These are phyloP conservation scores for Stereocaulon alpinum DNA, from an alignment of 495 filamentous ascomycete species.

Conservation along the genomic window DNA sequence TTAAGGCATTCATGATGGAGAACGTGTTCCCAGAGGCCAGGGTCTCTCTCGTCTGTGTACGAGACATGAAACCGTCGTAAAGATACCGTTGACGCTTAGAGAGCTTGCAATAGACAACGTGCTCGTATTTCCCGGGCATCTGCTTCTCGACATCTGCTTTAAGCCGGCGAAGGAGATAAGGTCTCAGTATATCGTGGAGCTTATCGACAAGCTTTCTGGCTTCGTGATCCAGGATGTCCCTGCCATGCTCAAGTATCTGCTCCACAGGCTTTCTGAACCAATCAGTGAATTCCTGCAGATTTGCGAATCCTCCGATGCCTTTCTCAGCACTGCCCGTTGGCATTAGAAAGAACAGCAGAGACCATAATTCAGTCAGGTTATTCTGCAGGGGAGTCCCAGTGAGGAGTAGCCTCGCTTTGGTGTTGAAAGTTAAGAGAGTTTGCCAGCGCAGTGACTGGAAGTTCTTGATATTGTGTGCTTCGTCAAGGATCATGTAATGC, in stretches of 20 bases:
- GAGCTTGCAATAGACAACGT: constrained; percentile 87
- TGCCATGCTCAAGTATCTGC: constrained; percentile 88
- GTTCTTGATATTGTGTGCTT: constrained; percentile 99
- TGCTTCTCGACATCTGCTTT: constrained; percentile 99
- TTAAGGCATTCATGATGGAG: constrained; percentile 94
- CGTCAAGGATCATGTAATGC: constrained; percentile 98
- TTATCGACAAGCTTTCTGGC: constrained; percentile 79
- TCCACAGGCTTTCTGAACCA: constrained; percentile 90
- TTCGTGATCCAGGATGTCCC: constrained; percentile 87
- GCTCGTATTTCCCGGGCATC: constrained; percentile 96
- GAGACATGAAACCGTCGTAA: constrained; percentile 96
- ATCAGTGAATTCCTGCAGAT: constrained; percentile 81
- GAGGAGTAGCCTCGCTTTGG: constrained; percentile 72
- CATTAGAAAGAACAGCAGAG: constrained; percentile 89
- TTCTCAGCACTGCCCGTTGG: constrained; percentile 63
- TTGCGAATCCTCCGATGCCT: constrained; percentile 78
- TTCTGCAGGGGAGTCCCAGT: constrained; percentile 97
- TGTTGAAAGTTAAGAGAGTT: constrained; percentile 82
- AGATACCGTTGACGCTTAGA: constrained; percentile 91
- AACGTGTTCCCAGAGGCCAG: constrained; percentile 93
- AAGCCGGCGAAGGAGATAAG: constrained; percentile 81
- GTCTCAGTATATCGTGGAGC: constrained; percentile 84
- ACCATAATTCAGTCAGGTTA: constrained; percentile 94
- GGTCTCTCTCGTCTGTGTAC: constrained; percentile 77
- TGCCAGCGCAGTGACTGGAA: constrained; percentile 97